Percentiles rank a stretch among this genome's conserved stretches.
phyloP scores from a whole-genome alignment of 2,329 filamentous ascomycete genomes.

The Fonsecaea pedrosoi region DNA sequence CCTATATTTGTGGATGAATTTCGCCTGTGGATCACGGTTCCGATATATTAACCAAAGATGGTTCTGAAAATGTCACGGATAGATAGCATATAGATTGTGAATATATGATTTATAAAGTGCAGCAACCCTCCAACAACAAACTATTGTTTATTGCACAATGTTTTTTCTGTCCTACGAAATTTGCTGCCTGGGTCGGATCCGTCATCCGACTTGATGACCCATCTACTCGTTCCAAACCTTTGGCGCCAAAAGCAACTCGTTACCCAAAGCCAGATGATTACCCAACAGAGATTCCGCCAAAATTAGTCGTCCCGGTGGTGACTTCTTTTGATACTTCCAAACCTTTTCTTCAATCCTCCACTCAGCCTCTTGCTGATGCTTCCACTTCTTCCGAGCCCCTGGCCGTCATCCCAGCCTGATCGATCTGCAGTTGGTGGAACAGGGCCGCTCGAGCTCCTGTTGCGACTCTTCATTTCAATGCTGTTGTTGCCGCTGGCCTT shows the following conservation, averaged over 20 bases:
- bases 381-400: constrained; percentile 30
- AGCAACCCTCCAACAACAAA: not conserved
- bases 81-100: no score
- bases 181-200: not conserved
- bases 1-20: no score
- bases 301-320: constrained; percentile 19
- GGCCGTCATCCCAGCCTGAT: constrained; percentile 30
- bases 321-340: constrained; percentile 39
- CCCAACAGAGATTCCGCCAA: not conserved
- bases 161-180: not conserved
- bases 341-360: constrained; percentile 38
- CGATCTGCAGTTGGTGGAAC: constrained; percentile 14
- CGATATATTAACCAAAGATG: no score
- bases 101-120: not conserved
- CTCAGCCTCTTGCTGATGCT: constrained; percentile 37
- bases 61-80: no score
- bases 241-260: constrained; percentile 1
- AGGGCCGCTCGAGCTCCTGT: constrained; percentile 22
- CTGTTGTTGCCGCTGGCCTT: constrained; percentile 28
- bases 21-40: no score
- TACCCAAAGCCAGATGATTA: not conserved
- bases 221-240: constrained; percentile 2
- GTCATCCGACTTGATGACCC: not conserved
- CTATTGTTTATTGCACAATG: not conserved
- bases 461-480: constrained; percentile 37